Conservation (phyloP, 2,329 filamentous ascomycete genomes). For the Cladophialophora carrionii region DNA sequence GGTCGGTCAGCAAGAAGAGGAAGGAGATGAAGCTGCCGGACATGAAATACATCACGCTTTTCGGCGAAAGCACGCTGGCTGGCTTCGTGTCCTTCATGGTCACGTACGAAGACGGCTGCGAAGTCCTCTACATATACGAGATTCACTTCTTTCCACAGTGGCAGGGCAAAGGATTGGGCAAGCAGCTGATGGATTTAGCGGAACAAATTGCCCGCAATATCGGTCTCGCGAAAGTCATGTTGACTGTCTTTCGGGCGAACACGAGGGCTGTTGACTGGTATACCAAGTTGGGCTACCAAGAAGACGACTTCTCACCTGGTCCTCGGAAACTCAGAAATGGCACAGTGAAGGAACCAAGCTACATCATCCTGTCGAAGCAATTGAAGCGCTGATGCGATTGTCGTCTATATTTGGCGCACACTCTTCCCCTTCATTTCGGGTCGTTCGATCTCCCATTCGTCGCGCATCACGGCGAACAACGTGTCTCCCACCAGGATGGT, state of each 20-base stretch:
- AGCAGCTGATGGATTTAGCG: slow-evolving; percentile 53
- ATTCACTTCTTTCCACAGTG: slow-evolving; percentile 56
- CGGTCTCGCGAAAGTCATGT: slow-evolving; percentile 60
- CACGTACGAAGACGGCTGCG: slow-evolving; percentile 58
- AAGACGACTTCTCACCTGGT: slow-evolving; percentile 58
- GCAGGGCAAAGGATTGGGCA: slow-evolving; percentile 57
- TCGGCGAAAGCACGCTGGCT: slow-evolving; percentile 32
- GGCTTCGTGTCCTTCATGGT: slow-evolving; percentile 61
- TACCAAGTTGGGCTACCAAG: slow-evolving; percentile 53
- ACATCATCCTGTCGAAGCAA: slow-evolving; percentile 58
- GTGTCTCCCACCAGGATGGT: slow-evolving; percentile 85
- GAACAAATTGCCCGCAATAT: slow-evolving; percentile 54
- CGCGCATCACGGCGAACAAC: slow-evolving; percentile 82
- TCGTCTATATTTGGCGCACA: slow-evolving; percentile 72
- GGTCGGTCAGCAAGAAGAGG: slow-evolving; percentile 58
- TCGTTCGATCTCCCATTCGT: slow-evolving; percentile 91
- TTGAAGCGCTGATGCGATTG: slow-evolving; percentile 36
- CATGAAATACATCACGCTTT: slow-evolving; percentile 62
- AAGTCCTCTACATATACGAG: slow-evolving; percentile 68
- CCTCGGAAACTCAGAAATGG: slow-evolving; percentile 56
- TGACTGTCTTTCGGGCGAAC: slow-evolving; percentile 63
- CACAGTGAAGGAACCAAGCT: slow-evolving; percentile 53
- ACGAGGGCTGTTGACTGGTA: slow-evolving; percentile 54
- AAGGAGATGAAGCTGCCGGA: slow-evolving; percentile 62
- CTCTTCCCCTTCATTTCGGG: slow-evolving; percentile 90